phyloP scores from a whole-genome alignment of 148 eudicot genomes.

The Rhododendron williamsianum region DNA sequence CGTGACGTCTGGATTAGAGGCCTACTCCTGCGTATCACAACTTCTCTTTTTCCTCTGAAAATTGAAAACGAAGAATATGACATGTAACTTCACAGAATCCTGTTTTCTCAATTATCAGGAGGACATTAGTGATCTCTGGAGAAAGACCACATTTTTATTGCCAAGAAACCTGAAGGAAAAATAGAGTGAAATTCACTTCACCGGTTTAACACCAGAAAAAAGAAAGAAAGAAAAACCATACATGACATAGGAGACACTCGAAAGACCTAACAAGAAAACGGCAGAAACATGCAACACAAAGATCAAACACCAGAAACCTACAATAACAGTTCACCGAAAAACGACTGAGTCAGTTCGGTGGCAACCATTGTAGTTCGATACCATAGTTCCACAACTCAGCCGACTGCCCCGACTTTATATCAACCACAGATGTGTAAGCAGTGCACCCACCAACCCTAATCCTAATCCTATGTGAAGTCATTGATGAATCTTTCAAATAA shows the following conservation, averaged over 20 bases:
- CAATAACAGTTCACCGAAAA: background rate
- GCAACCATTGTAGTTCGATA: conserved; percentile 31
- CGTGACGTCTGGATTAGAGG: background rate
- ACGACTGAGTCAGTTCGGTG: conserved; percentile 12
- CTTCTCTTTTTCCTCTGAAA: background rate
- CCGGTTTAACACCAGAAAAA: background rate
- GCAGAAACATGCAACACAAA: background rate
- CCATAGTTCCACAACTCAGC: conserved; percentile 22
- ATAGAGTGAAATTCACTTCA: background rate
- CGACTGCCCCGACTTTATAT: conserved; percentile 10
- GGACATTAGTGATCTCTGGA: background rate
- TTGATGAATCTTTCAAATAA: conserved; percentile 23
- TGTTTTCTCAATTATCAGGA: background rate
- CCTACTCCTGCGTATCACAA: background rate
- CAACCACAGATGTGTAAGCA: conserved; percentile 27
- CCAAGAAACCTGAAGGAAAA: background rate
- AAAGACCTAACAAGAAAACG: background rate
- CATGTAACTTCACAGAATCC: background rate
- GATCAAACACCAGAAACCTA: background rate
- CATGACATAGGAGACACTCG: background rate
- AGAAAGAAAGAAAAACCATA: background rate
- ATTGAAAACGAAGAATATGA: background rate
- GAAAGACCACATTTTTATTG: background rate
- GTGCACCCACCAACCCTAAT: conserved; percentile 28
- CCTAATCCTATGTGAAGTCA: conserved; percentile 26